phyloP scores from a whole-genome alignment of 148 eudicot species.

The Nyssa sinensis region DNA sequence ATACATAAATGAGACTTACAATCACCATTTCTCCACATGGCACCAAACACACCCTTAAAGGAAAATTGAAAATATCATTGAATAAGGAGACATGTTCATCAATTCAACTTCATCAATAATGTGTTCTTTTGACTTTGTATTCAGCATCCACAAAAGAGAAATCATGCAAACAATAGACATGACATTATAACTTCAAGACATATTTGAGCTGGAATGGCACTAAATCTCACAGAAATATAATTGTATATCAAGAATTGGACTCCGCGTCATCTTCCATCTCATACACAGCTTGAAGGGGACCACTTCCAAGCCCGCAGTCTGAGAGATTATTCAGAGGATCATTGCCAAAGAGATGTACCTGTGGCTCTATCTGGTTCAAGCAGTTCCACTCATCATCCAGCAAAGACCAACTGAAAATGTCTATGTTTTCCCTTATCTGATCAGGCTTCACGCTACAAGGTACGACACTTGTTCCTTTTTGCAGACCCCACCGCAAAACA shows the following conservation, averaged over 20 bases:
- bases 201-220: background rate
- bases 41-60: background rate
- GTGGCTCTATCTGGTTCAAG: conserved; percentile 36
- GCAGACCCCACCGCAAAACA: conserved; percentile 36
- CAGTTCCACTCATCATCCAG: conserved; percentile 20
- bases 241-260: conserved; percentile 17
- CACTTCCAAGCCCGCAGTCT: conserved; percentile 20
- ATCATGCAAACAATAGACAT: background rate
- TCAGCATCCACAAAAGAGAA: conserved; percentile 13
- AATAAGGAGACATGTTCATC: background rate
- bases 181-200: background rate
- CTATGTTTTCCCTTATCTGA: conserved; percentile 25
- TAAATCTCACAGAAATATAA: background rate
- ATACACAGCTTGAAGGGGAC: conserved; percentile 34
- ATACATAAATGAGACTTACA: background rate
- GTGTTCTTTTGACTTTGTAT: conserved; percentile 6
- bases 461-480: conserved; percentile 34
- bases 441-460: conserved; percentile 35
- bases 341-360: conserved; percentile 29
- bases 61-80: background rate
- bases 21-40: background rate
- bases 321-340: conserved; percentile 14
- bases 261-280: conserved; percentile 33
- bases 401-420: conserved; percentile 32
- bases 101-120: conserved; percentile 2